phyloP scores from a whole-genome alignment of 2,329 filamentous ascomycete genomes.

The Arthrinium phaeospermum region DNA sequence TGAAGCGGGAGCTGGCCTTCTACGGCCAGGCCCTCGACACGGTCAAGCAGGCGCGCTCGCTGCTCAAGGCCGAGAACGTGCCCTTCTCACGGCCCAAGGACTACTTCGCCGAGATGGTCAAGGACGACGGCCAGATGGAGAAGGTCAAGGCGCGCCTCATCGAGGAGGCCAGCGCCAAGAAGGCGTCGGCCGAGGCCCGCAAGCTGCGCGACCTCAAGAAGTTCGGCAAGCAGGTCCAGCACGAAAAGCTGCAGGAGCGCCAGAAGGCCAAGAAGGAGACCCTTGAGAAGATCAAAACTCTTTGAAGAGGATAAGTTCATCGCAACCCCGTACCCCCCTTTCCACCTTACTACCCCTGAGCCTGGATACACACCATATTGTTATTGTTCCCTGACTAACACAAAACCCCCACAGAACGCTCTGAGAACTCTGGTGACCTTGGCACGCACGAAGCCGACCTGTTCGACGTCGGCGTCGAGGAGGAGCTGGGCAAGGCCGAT shows the following conservation, averaged over 20 bases:
- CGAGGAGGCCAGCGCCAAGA: conserved; percentile 90
- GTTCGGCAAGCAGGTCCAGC: conserved; percentile 97
- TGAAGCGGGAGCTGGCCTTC: conserved; percentile 90
- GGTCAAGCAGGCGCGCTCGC: conserved; percentile 72
- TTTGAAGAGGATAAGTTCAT: conserved; percentile 85
- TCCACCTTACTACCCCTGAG: neutral
- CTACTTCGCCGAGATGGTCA: conserved; percentile 99
- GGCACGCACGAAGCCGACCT: conserved; percentile 81
- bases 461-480: conserved; percentile 88
- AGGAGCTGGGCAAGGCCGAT: conserved; percentile 61
- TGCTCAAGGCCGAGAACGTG: conserved; percentile 80
- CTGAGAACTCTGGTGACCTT: conserved; percentile 67
- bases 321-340: neutral
- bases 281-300: conserved; percentile 94
- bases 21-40: conserved; percentile 88
- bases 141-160: conserved; percentile 93
- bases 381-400: conserved; percentile 18
- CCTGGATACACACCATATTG: neutral
- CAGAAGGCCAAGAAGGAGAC: conserved; percentile 91
- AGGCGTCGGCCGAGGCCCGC: conserved; percentile 88
- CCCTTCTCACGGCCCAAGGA: conserved; percentile 89
- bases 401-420: conserved; percentile 69
- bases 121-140: conserved; percentile 97
- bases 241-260: conserved; percentile 93
- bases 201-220: conserved; percentile 96